Conservation (phyloP, 2,329 filamentous ascomycete genomes). For the Lanzia echinophila region DNA sequence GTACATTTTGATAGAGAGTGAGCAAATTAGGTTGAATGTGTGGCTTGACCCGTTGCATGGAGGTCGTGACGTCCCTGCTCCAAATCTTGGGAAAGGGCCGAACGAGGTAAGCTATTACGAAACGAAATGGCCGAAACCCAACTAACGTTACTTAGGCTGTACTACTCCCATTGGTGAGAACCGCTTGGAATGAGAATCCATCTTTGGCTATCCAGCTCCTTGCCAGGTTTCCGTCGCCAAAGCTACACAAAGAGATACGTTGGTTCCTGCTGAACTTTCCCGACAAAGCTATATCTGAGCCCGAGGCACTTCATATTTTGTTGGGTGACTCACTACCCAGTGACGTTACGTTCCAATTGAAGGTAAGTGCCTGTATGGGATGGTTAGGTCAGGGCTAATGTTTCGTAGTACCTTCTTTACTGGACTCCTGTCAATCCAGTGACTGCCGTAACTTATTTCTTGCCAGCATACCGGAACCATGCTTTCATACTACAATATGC, state of each 20-base stretch:
- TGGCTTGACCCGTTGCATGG: constrained; percentile 81
- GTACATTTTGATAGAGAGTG: constrained; percentile 71
- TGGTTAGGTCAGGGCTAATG: constrained; percentile 17
- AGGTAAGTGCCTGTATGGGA: constrained; percentile 45
- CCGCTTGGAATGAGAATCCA: constrained; percentile 82
- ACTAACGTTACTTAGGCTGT: constrained; percentile 20
- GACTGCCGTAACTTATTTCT: constrained; percentile 86
- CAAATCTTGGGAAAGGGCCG: constrained; percentile 32
- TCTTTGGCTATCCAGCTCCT: constrained; percentile 81
- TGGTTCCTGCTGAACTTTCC: constrained; percentile 76
- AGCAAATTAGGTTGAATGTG: constrained; percentile 74
- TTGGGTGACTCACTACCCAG: constrained; percentile 68
- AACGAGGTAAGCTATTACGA: constrained; percentile 35
- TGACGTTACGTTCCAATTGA: constrained; percentile 79
- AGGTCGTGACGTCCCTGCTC: constrained; percentile 41
- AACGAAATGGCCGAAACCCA: no score
- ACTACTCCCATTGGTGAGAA: constrained; percentile 55
- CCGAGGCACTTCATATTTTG: constrained; percentile 76
- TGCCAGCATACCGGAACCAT: constrained; percentile 85
- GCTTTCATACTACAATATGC: constrained; percentile 94
- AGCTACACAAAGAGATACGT: constrained; percentile 68
- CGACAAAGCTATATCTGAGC: constrained; percentile 71
- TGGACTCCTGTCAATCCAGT: constrained; percentile 92
- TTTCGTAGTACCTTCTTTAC: constrained; percentile 70
- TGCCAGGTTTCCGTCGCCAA: constrained; percentile 69